Percentiles rank a stretch among this genome's conserved stretches.
Evolutionary conservation across 345 rosid species (phyloP).

Genomic region (Lepidium didymum): DNA sequence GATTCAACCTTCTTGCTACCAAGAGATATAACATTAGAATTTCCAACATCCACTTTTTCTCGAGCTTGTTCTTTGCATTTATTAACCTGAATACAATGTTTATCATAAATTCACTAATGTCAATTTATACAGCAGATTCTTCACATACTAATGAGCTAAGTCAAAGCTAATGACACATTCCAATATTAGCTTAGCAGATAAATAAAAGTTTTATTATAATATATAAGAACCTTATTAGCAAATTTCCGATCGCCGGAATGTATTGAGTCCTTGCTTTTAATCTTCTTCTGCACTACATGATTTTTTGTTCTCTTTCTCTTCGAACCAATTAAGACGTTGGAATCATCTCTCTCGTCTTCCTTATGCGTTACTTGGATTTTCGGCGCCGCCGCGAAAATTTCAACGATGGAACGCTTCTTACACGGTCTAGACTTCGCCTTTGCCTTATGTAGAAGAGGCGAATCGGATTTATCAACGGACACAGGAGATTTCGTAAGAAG

Average conservation of each 20-base stretch:
- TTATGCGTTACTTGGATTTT: constrained; percentile 24
- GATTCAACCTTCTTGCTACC: constrained; percentile 11
- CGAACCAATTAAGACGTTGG: not conserved
- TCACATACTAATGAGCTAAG: not conserved
- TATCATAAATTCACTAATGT: not conserved
- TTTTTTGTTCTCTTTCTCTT: constrained; percentile 15
- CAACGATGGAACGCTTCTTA: constrained; percentile 48
- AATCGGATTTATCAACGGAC: not conserved
- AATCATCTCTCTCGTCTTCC: constrained; percentile 2
- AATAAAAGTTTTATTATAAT: not conserved
- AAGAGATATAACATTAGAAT: constrained; percentile 10
- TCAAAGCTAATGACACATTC: not conserved
- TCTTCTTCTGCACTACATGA: constrained; percentile 18
- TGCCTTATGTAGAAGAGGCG: not conserved
- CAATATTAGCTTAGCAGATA: not conserved
- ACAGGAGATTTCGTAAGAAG: constrained; percentile 21
- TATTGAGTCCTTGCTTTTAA: not conserved
- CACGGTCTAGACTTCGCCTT: constrained; percentile 35
- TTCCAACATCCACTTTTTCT: constrained; percentile 9
- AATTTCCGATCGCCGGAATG: not conserved
- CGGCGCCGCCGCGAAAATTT: constrained; percentile 45
- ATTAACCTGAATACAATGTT: not conserved
- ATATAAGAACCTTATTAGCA: not conserved
- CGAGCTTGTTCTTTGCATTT: constrained; percentile 15
- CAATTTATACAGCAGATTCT: not conserved